Percentiles rank a stretch among this genome's conserved stretches.
phyloP scores from a whole-genome alignment of 2,329 filamentous ascomycete genomes.

The Botrytis porri region DNA sequence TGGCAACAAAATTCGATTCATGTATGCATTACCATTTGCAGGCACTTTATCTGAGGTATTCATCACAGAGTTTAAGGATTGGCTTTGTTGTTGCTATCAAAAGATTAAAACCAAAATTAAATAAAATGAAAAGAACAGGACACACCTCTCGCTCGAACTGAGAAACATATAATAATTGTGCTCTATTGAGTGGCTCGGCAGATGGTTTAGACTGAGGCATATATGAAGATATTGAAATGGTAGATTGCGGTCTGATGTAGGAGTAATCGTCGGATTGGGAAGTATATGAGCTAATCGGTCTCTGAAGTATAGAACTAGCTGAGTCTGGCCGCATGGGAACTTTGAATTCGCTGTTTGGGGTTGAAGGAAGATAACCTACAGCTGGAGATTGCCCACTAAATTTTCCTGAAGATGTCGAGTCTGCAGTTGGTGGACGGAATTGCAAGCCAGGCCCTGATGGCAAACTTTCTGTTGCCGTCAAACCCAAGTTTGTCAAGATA shows the following conservation, averaged over 20 bases:
- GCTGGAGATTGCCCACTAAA: neutral
- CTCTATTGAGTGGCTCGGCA: neutral
- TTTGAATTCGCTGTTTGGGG: slow-evolving; percentile 26
- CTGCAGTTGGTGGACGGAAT: neutral
- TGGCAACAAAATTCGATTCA: neutral
- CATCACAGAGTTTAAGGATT: neutral
- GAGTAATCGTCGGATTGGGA: neutral
- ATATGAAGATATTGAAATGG: slow-evolving; percentile 17
- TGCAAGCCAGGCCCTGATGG: slow-evolving; percentile 13
- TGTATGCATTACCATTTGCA: neutral
- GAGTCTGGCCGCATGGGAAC: slow-evolving; percentile 25
- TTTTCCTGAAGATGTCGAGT: neutral
- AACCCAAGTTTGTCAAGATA: slow-evolving; percentile 37
- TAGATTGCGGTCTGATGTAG: slow-evolving; percentile 19
- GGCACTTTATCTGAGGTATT: neutral
- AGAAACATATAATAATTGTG: slow-evolving; percentile 22
- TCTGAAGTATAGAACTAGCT: slow-evolving; percentile 15
- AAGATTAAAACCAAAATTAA: neutral
- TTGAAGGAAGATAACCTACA: neutral
- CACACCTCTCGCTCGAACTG: slow-evolving; percentile 29
- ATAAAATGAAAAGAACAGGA: neutral
- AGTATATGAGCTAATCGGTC: slow-evolving; percentile 11
- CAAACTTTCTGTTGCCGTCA: slow-evolving; percentile 34
- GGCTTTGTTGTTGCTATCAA: neutral
- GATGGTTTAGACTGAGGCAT: slow-evolving; percentile 17